Evolutionary conservation across 1,139 yeast genomes (phyloP).

Genomic region (Protomyces pachydermus): DNA sequence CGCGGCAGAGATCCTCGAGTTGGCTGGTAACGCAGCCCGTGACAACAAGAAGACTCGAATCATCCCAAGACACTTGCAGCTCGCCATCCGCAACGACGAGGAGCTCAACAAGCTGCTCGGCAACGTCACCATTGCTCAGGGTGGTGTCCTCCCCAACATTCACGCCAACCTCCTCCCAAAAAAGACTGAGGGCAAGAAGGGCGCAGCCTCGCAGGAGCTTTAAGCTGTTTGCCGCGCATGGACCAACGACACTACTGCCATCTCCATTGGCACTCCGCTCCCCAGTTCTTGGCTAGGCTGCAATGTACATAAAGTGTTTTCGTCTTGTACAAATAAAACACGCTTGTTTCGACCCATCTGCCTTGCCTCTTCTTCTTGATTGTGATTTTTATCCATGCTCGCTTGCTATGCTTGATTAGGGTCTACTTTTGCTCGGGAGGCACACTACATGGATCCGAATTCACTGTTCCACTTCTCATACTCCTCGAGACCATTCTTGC

Average conservation of each 20-base stretch:
- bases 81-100: conserved; percentile 98
- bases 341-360: background rate
- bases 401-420: background rate
- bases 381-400: background rate
- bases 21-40: conserved; percentile 99
- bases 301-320: background rate
- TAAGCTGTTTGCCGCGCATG: conserved; percentile 17
- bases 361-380: background rate
- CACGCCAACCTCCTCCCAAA: conserved; percentile 79
- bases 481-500: conserved; percentile 68
- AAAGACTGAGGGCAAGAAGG: conserved; percentile 51
- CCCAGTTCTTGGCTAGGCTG: background rate
- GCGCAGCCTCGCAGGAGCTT: conserved; percentile 35
- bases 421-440: background rate
- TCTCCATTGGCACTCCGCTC: too few relatives aligned
- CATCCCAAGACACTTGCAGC: conserved; percentile 96
- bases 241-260: too few relatives aligned
- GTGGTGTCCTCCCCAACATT: conserved; percentile 94
- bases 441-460: conserved; percentile 9
- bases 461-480: conserved; percentile 68
- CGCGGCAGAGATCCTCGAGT: conserved; percentile 94
- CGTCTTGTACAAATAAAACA: background rate
- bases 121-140: conserved; percentile 91
- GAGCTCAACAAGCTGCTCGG: conserved; percentile 91
- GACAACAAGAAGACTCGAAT: conserved; percentile 98